These are phyloP conservation scores for Actinomucor elegans DNA, from an alignment of 371 early-diverging fungal species.

Conservation along the genomic window DNA sequence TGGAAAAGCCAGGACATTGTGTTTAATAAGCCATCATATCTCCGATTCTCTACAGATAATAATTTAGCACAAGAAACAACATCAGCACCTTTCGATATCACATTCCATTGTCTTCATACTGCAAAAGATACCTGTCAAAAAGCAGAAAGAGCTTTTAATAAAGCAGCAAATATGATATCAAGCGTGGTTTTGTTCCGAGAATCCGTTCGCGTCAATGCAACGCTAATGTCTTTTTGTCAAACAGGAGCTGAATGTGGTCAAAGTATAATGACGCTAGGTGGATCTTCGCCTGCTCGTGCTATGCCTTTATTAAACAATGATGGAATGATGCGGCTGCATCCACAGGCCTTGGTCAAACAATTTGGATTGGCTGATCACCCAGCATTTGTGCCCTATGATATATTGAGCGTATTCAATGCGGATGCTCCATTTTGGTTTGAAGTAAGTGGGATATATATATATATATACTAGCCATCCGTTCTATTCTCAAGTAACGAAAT, in stretches of 20 bases:
- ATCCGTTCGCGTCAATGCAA: slow-evolving; percentile 42
- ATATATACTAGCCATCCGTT: too few relatives aligned
- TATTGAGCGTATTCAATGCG: slow-evolving; percentile 60
- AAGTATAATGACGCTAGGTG: slow-evolving; percentile 28
- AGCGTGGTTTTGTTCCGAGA: slow-evolving; percentile 25
- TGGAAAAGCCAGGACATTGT: not conserved
- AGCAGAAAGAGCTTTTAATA: slow-evolving; percentile 33
- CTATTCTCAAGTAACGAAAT: too few relatives aligned
- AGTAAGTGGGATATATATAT: too few relatives aligned
- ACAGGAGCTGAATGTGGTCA: slow-evolving; percentile 24
- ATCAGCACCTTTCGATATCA: slow-evolving; percentile 8
- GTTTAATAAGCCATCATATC: not conserved
- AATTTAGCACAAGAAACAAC: not conserved
- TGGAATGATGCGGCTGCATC: slow-evolving; percentile 41
- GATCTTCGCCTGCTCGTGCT: slow-evolving; percentile 38
- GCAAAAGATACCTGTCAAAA: slow-evolving; percentile 19
- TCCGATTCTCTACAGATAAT: not conserved
- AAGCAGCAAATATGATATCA: slow-evolving; percentile 27
- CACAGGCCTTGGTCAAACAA: slow-evolving; percentile 62
- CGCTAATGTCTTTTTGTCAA: slow-evolving; percentile 44
- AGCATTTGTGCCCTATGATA: slow-evolving; percentile 41
- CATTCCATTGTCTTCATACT: slow-evolving; percentile 10
- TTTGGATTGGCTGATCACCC: slow-evolving; percentile 23
- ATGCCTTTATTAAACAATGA: slow-evolving; percentile 27
- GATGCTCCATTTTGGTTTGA: slow-evolving; percentile 52